phyloP scores from a whole-genome alignment of 768 basidiomycete genomes.

The Trametes sanguinea region DNA sequence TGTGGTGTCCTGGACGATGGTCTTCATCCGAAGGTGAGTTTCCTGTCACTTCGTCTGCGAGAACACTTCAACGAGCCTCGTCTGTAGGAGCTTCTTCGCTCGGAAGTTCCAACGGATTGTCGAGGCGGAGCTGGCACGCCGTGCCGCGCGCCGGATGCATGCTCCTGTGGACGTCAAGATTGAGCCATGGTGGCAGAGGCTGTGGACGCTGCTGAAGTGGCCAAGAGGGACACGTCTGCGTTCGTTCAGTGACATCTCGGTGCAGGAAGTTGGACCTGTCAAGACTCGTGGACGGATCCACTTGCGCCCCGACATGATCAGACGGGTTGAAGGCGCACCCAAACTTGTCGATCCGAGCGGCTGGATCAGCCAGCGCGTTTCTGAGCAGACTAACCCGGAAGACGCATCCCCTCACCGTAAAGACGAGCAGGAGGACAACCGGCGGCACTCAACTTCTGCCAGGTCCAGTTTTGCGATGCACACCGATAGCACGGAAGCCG shows the following conservation, averaged over 20 bases:
- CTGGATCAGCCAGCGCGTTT: conserved; percentile 54
- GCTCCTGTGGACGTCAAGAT: conserved; percentile 27
- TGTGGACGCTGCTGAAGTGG: conserved; percentile 10
- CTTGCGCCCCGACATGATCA: conserved; percentile 75
- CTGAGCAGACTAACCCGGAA: conserved; percentile 30
- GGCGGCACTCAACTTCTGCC: conserved; percentile 24
- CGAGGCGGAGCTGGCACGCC: conserved; percentile 41
- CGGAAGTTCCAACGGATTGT: conserved; percentile 64
- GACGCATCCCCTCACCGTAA: conserved; percentile 13
- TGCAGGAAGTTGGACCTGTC: conserved; percentile 11
- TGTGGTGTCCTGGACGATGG: conserved; percentile 80
- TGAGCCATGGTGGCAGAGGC: conserved; percentile 28
- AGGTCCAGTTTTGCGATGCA: conserved; percentile 14
- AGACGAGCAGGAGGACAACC: conserved; percentile 8
- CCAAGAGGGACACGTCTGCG: conserved; percentile 9
- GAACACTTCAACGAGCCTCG: not conserved
- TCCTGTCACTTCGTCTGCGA: not conserved
- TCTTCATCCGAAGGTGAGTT: conserved; percentile 69
- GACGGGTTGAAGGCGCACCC: conserved; percentile 67
- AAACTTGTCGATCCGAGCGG: conserved; percentile 76
- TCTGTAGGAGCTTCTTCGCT: conserved; percentile 66
- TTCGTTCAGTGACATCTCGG: conserved; percentile 14
- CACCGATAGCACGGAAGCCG: conserved; percentile 9
- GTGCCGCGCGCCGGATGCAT: conserved; percentile 18
- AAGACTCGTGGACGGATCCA: conserved; percentile 15